These are phyloP conservation scores for Coemansia sp. DNA, from an alignment of 192 early-diverging fungal genomes.

Conservation along the genomic window DNA sequence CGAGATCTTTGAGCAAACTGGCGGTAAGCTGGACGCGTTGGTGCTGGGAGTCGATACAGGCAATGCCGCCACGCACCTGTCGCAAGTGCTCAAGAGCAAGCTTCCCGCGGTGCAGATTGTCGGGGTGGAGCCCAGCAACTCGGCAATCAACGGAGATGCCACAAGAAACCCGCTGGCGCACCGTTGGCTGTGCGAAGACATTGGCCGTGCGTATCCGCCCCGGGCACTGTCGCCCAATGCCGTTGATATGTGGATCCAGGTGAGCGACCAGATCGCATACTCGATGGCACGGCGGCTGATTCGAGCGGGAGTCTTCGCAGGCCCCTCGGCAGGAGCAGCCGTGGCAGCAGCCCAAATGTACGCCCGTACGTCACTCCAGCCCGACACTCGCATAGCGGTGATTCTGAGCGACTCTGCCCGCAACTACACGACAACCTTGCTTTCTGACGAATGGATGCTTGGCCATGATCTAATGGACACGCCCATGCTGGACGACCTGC, in stretches of 20 bases:
- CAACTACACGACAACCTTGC: slow-evolving; percentile 66
- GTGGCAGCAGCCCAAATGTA: slow-evolving; percentile 62
- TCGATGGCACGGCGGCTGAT: slow-evolving; percentile 66
- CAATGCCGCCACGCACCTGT: slow-evolving; percentile 61
- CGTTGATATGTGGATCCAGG: slow-evolving; percentile 66
- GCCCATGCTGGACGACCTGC: slow-evolving; percentile 55
- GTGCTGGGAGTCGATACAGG: slow-evolving; percentile 72
- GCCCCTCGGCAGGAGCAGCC: slow-evolving; percentile 66
- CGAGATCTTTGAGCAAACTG: slow-evolving; percentile 63
- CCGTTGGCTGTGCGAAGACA: slow-evolving; percentile 70
- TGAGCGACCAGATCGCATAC: slow-evolving; percentile 68
- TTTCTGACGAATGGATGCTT: slow-evolving; percentile 77
- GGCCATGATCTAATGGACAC: slow-evolving; percentile 72
- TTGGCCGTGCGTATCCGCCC: slow-evolving; percentile 65
- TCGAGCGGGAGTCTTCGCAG: slow-evolving; percentile 60
- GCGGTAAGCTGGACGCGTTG: slow-evolving; percentile 55
- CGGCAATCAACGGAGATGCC: slow-evolving; percentile 53
- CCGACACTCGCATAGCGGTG: slow-evolving; percentile 47
- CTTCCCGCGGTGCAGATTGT: slow-evolving; percentile 59
- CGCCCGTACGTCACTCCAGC: slow-evolving; percentile 24
- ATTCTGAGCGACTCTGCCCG: slow-evolving; percentile 68
- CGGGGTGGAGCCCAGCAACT: slow-evolving; percentile 69
- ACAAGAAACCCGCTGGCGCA: slow-evolving; percentile 24
- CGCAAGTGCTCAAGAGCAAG: slow-evolving; percentile 54
- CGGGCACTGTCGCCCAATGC: slow-evolving; percentile 51